Evolutionary conservation across 2,329 filamentous ascomycete genomes (phyloP).

Genomic region (Cladosporium colombiae): DNA sequence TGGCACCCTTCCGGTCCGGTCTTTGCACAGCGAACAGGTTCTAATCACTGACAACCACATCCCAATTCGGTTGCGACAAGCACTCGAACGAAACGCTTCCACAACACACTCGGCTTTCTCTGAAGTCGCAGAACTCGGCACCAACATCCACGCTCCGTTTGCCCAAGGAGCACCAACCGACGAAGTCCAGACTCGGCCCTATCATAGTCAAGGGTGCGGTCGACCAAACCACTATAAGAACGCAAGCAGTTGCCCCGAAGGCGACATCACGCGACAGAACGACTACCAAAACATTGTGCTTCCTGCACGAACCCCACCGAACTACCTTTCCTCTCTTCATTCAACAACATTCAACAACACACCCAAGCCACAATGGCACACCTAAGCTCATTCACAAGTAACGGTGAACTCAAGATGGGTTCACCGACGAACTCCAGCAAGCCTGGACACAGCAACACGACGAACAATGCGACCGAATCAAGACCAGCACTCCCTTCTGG

Average conservation of each 20-base stretch:
- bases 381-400: background rate
- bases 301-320: background rate
- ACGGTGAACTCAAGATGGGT: background rate
- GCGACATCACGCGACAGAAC: conserved; percentile 19
- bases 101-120: background rate
- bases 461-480: conserved; percentile 21
- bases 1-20: conserved; percentile 21
- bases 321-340: background rate
- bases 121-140: conserved; percentile 4
- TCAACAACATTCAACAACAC: background rate
- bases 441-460: conserved; percentile 18
- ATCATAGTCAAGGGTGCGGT: conserved; percentile 19
- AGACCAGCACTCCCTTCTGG: conserved; percentile 16
- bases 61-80: conserved; percentile 19
- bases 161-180: conserved; percentile 15
- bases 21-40: conserved; percentile 21
- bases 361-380: conserved; percentile 12
- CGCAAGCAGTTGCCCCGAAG: conserved; percentile 22
- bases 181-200: conserved; percentile 18
- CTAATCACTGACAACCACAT: conserved; percentile 21
- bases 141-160: conserved; percentile 4
- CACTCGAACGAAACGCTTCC: conserved; percentile 11
- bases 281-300: conserved; percentile 2
- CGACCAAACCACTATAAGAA: conserved; percentile 15
- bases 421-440: conserved; percentile 2